These are phyloP conservation scores for Hanseniaspora pseudoguilliermondii DNA, from an alignment of 805 yeast species.

Conservation along the genomic window DNA sequence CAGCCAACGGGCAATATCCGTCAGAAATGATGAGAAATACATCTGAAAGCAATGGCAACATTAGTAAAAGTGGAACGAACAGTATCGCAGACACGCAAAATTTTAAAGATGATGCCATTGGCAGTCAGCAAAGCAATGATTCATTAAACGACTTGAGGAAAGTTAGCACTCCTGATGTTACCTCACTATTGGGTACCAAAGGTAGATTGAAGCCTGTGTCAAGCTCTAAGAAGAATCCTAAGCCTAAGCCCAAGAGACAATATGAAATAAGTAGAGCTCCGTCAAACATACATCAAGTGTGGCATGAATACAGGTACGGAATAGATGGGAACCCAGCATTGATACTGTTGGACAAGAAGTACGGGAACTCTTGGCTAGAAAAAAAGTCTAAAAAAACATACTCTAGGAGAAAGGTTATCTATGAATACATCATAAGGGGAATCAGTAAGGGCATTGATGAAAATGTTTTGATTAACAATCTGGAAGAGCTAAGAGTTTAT, in stretches of 20 bases:
- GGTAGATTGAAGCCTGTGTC: slow-evolving; percentile 2
- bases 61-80: not conserved
- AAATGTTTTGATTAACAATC: slow-evolving; percentile 24
- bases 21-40: not conserved
- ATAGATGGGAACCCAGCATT: slow-evolving; percentile 33
- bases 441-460: slow-evolving; percentile 26
- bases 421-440: slow-evolving; percentile 27
- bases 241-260: not conserved
- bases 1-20: not conserved
- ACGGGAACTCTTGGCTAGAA: slow-evolving; percentile 33
- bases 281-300: slow-evolving; percentile 16
- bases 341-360: slow-evolving; percentile 30
- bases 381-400: slow-evolving; percentile 28
- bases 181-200: not conserved
- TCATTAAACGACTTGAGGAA: not conserved
- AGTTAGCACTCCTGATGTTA: slow-evolving; percentile 8
- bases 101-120: not conserved
- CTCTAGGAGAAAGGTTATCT: slow-evolving; percentile 27
- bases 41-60: not conserved
- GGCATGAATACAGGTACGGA: slow-evolving; percentile 33
- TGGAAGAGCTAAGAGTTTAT: slow-evolving; percentile 25
- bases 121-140: not conserved
- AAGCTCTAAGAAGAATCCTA: slow-evolving; percentile 1
- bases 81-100: not conserved
- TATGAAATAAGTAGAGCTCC: slow-evolving; percentile 12